A percentile compares a stretch with the other conserved stretches of the same genome.
These are phyloP conservation scores for Rhododendron kiyosumense DNA, from an alignment of 148 eudicot genomes.

Conservation along the genomic window DNA sequence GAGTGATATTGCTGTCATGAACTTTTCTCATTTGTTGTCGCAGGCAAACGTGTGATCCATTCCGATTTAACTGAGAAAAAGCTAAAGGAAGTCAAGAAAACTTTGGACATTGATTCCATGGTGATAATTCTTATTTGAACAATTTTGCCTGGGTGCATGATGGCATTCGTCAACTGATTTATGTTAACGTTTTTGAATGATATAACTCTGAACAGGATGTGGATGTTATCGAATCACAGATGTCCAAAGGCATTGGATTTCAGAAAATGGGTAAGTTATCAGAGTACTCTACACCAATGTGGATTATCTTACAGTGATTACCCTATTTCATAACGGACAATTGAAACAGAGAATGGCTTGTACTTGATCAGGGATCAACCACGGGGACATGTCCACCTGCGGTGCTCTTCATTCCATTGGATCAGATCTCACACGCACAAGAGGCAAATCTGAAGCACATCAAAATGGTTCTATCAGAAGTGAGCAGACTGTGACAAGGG, in stretches of 20 bases:
- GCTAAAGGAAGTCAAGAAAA: conserved; percentile 71
- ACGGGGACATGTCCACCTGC: conserved; percentile 64
- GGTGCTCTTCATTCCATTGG: conserved; percentile 85
- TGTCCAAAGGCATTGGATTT: conserved; percentile 27
- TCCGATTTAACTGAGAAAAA: conserved; percentile 68
- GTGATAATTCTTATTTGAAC: conserved; percentile 21
- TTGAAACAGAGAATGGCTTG: not conserved
- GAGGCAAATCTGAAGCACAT: conserved; percentile 39
- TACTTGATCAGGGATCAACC: conserved; percentile 37
- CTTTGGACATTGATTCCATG: conserved; percentile 53
- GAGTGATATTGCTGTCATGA: not conserved
- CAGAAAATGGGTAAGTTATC: conserved; percentile 35
- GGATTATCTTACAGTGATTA: not conserved
- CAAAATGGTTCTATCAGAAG: conserved; percentile 44
- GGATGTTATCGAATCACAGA: conserved; percentile 42
- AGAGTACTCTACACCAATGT: not conserved
- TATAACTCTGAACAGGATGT: conserved; percentile 42
- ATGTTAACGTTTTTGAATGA: too few species aligned
- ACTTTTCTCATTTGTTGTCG: conserved; percentile 5
- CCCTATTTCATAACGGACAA: not conserved
- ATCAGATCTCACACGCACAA: conserved; percentile 84
- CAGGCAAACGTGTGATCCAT: conserved; percentile 94
- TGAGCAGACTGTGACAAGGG: conserved; percentile 47
- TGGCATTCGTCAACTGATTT: not conserved
- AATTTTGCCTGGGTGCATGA: not conserved